Percentiles rank a stretch among this genome's conserved stretches.
Evolutionary conservation across 2,329 filamentous ascomycete genomes (phyloP).

Genomic region (Aureobasidium lini): DNA sequence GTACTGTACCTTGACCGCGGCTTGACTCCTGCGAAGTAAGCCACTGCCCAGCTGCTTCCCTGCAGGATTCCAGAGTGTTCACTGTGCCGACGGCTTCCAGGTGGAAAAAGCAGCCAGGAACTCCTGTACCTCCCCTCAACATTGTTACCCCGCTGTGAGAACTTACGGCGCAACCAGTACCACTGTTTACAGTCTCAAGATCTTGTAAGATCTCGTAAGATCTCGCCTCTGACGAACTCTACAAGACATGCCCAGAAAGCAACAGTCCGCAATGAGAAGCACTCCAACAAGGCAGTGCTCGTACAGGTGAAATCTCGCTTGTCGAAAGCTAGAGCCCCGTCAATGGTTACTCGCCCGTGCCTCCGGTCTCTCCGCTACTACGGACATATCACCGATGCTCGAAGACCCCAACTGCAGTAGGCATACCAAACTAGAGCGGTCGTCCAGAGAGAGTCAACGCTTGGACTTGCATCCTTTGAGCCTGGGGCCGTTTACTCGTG

Average conservation of each 20-base stretch:
- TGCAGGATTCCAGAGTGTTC: constrained; percentile 6
- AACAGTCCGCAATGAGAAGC: not conserved
- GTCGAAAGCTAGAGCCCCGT: not conserved
- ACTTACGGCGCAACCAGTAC: not conserved
- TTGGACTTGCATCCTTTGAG: constrained; percentile 2
- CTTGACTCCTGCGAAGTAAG: not conserved
- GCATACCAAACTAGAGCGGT: not conserved
- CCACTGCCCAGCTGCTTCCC: not conserved
- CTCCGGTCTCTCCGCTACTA: not conserved
- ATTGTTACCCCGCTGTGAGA: constrained; percentile 6
- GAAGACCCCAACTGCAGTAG: not conserved
- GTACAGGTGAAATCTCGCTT: not conserved
- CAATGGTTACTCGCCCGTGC: not conserved
- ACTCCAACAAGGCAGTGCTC: not conserved
- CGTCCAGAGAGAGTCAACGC: not conserved
- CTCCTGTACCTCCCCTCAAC: not conserved
- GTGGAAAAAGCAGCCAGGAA: not conserved
- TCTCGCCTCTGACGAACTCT: not conserved
- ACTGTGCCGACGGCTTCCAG: not conserved
- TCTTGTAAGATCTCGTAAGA: not conserved
- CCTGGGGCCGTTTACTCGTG: not conserved
- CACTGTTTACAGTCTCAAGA: not conserved
- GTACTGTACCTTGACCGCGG: constrained; percentile 4
- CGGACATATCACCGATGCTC: not conserved
- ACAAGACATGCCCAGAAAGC: not conserved